A percentile compares a stretch with the other conserved stretches of the same genome.
phyloP scores from a whole-genome alignment of 169 alveolate species.

The Cryptosporidium ryanae region DNA sequence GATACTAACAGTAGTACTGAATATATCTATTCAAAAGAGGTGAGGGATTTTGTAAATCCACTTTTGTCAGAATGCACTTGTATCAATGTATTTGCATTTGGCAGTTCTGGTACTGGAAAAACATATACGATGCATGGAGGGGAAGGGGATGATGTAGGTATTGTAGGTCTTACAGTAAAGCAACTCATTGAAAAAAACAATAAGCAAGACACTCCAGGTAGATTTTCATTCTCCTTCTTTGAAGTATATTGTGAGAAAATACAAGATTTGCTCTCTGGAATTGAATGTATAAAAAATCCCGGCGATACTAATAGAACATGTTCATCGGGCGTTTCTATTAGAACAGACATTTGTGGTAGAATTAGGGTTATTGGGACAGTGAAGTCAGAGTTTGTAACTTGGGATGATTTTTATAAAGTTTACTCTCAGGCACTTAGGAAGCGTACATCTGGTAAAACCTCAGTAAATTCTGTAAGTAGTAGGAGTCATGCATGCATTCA shows the following conservation, averaged over 20 bases:
- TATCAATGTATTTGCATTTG: conserved; percentile 76
- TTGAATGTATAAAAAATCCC: neutral
- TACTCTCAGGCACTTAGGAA: conserved; percentile 23
- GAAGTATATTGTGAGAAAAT: conserved; percentile 76
- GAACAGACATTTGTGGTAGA: conserved; percentile 75
- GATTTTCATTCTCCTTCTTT: conserved; percentile 75
- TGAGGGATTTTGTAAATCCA: conserved; percentile 27
- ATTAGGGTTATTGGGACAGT: conserved; percentile 43
- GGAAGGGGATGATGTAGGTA: conserved; percentile 10
- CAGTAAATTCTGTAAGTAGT: conserved; percentile 46
- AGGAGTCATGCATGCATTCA: conserved; percentile 75
- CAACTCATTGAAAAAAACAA: conserved; percentile 36
- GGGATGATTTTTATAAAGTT: conserved; percentile 36
- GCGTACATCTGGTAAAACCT: conserved; percentile 49
- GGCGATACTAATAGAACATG: neutral
- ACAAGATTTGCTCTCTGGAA: conserved; percentile 68
- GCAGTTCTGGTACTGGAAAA: conserved; percentile 78
- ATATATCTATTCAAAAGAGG: conserved; percentile 31
- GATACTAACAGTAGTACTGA: conserved; percentile 29
- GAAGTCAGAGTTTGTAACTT: conserved; percentile 23
- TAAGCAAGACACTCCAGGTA: conserved; percentile 27
- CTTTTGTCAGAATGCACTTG: conserved; percentile 57
- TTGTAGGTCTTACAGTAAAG: conserved; percentile 54
- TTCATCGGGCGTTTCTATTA: conserved; percentile 24
- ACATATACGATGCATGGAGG: conserved; percentile 77